These are phyloP conservation scores for Aegilops longissima DNA, from an alignment of 176 grass and related monocot species.

Conservation along the genomic window DNA sequence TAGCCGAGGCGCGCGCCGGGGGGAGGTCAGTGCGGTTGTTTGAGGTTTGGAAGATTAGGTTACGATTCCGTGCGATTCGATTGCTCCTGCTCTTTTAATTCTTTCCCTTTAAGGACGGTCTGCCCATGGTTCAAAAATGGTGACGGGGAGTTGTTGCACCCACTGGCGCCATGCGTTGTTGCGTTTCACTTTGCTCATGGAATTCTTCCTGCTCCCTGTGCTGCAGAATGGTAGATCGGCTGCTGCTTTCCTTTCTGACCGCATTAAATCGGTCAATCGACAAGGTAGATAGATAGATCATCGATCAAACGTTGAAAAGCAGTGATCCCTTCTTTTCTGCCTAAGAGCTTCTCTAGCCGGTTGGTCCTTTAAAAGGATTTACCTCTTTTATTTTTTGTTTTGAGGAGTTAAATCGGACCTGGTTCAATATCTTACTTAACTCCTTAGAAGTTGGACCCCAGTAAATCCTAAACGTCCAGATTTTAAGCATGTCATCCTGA, in stretches of 20 bases:
- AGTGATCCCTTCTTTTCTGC: not conserved
- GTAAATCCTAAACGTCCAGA: too few species aligned
- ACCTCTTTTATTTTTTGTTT: too few species aligned
- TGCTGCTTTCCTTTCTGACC: not conserved
- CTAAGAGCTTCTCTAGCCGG: too few species aligned
- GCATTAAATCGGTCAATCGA: not conserved
- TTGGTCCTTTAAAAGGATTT: too few species aligned
- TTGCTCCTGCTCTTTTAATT: not conserved
- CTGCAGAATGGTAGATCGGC: not conserved
- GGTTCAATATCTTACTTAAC: too few species aligned
- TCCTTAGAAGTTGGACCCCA: too few species aligned
- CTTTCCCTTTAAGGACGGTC: conserved; percentile 24
- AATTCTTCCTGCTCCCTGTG: not conserved
- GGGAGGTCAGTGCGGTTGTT: conserved; percentile 46
- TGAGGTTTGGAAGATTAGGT: conserved; percentile 81
- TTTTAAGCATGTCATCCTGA: too few species aligned
- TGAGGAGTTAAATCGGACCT: too few species aligned
- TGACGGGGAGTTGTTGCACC: conserved; percentile 54
- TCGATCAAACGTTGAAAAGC: not conserved
- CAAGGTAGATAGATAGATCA: not conserved
- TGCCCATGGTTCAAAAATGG: not conserved
- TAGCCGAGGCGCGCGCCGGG: not conserved
- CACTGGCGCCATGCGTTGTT: conserved; percentile 29
- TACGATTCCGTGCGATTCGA: conserved; percentile 26
- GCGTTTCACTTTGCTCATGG: not conserved